phyloP scores from a whole-genome alignment of 176 grass and related monocot species.

The Oryza glumipatula region DNA sequence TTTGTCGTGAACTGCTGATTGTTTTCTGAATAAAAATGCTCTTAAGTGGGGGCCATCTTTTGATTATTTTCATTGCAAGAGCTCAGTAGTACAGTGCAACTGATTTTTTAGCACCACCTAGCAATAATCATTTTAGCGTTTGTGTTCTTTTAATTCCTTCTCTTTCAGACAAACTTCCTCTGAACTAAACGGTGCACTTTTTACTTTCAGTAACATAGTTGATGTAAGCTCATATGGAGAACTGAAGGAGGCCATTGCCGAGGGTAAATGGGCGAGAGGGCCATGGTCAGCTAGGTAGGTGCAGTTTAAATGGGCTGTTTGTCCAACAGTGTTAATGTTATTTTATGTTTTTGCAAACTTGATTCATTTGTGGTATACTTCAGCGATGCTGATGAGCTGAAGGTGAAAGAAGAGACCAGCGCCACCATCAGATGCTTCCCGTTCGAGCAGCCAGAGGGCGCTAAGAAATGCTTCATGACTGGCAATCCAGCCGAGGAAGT shows the following conservation, averaged over 20 bases:
- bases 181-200: not conserved
- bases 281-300: constrained; percentile 94
- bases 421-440: constrained; percentile 97
- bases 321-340: not conserved
- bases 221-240: constrained; percentile 87
- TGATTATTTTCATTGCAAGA: not conserved
- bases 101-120: not conserved
- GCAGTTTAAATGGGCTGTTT: not conserved
- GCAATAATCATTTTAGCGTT: not conserved
- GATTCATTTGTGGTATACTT: constrained; percentile 35
- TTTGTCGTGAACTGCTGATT: not conserved
- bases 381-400: constrained; percentile 86
- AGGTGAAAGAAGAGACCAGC: constrained; percentile 96
- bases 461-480: constrained; percentile 96
- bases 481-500: constrained; percentile 83
- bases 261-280: constrained; percentile 97
- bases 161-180: not conserved
- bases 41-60: not conserved
- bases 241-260: constrained; percentile 77
- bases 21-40: not conserved
- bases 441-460: constrained; percentile 78
- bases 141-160: not conserved
- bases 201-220: constrained; percentile 75
- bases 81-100: not conserved
- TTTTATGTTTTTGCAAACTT: not conserved